Conservation (phyloP, 2,329 filamentous ascomycete species). For the Penicillium sp. region DNA sequence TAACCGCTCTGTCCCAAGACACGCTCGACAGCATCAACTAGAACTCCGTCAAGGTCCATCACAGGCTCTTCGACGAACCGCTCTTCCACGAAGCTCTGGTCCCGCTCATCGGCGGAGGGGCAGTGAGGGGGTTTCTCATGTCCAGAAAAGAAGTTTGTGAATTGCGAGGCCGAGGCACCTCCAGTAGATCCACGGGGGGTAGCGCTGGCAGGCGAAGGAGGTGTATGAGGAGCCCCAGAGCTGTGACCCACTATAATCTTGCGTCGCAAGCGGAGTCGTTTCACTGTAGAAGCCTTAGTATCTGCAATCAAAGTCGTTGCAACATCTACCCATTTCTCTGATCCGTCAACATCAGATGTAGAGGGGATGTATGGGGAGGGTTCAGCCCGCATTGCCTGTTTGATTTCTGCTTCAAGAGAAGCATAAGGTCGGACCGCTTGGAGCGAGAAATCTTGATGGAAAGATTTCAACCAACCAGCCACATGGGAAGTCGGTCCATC, state of each 20-base stretch:
- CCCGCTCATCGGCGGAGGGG: slow-evolving; percentile 20
- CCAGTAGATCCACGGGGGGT: slow-evolving; percentile 31
- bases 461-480: slow-evolving; percentile 57
- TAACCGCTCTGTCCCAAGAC: slow-evolving; percentile 50
- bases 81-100: slow-evolving; percentile 46
- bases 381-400: slow-evolving; percentile 57
- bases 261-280: slow-evolving; percentile 55
- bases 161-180: slow-evolving; percentile 26
- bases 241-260: slow-evolving; percentile 36
- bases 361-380: slow-evolving; percentile 45
- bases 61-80: slow-evolving; percentile 55
- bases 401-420: slow-evolving; percentile 55
- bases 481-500: slow-evolving; percentile 55
- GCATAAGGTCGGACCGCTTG: slow-evolving; percentile 58
- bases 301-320: slow-evolving; percentile 59
- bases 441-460: slow-evolving; percentile 60
- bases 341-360: slow-evolving; percentile 33
- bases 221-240: slow-evolving; percentile 22
- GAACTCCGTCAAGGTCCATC: slow-evolving; percentile 58
- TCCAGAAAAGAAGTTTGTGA: slow-evolving; percentile 31
- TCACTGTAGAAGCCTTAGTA: slow-evolving; percentile 54
- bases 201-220: slow-evolving; percentile 22
- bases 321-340: slow-evolving; percentile 56
- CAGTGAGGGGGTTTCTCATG: slow-evolving; percentile 26
- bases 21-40: slow-evolving; percentile 59